Percentiles rank a stretch among this genome's conserved stretches.
phyloP scores from a whole-genome alignment of 1,284 basidiomycete species.

The Rhodotorula sp. region DNA sequence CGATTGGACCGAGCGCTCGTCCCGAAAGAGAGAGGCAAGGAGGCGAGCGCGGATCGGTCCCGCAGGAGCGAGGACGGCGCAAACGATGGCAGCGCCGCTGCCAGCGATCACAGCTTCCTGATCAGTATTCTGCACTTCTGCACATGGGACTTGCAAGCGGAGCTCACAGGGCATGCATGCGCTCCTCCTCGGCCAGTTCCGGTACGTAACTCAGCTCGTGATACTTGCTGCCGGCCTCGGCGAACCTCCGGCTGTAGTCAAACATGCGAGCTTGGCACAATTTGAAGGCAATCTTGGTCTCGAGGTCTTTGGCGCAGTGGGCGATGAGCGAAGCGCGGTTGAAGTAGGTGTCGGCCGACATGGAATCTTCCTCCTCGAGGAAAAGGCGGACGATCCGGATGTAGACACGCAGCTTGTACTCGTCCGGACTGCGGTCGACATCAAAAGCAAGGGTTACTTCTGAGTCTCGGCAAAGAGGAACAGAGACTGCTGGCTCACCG shows the following conservation, averaged over 20 bases:
- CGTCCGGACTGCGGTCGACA: conserved; percentile 53
- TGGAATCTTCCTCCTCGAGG: conserved; percentile 91
- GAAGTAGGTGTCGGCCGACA: conserved; percentile 92
- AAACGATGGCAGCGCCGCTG: conserved; percentile 86
- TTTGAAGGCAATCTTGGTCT: conserved; percentile 58
- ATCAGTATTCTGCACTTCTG: neutral
- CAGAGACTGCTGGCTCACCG: conserved; percentile 56
- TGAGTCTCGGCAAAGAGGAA: too few relatives aligned
- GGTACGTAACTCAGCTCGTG: conserved; percentile 69
- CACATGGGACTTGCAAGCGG: neutral
- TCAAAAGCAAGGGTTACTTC: neutral
- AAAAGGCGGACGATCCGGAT: conserved; percentile 90
- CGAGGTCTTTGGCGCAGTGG: conserved; percentile 70
- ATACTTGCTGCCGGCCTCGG: conserved; percentile 91
- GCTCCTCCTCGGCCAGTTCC: conserved; percentile 79
- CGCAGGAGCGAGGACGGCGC: conserved; percentile 93
- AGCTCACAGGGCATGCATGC: conserved; percentile 75
- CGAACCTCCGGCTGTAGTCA: conserved; percentile 85
- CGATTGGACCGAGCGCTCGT: conserved; percentile 79
- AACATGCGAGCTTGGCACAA: conserved; percentile 71
- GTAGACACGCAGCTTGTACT: conserved; percentile 84
- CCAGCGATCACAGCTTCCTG: too few relatives aligned
- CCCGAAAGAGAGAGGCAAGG: conserved; percentile 85
- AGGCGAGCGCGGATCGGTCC: conserved; percentile 91
- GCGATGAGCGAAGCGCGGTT: conserved; percentile 90